These are phyloP conservation scores for Melampsora larici-populina DNA, from an alignment of 1,284 basidiomycete species.

Conservation along the genomic window DNA sequence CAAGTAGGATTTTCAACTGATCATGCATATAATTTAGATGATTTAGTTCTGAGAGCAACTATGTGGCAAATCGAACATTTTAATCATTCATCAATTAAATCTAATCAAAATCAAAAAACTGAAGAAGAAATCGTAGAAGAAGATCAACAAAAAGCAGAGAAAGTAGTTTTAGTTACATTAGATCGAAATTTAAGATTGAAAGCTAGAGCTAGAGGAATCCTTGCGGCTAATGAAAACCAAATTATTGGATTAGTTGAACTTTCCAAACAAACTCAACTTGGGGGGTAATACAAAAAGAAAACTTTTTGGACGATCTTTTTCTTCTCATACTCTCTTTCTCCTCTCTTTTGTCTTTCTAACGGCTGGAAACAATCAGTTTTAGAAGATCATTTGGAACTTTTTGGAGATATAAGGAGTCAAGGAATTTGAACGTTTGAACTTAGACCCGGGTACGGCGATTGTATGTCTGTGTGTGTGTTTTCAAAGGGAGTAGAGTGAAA, in stretches of 20 bases:
- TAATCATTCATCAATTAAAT: constrained; percentile 59
- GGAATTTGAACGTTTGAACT: too few species aligned
- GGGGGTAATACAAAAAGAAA: too few species aligned
- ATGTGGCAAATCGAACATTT: constrained; percentile 91
- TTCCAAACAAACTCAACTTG: background rate
- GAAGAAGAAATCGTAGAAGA: background rate
- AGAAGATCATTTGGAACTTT: too few species aligned
- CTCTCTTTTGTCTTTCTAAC: too few species aligned
- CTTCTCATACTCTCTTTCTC: too few species aligned
- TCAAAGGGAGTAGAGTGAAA: too few species aligned
- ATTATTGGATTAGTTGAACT: constrained; percentile 26
- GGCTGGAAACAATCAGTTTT: too few species aligned
- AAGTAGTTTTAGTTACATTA: constrained; percentile 82
- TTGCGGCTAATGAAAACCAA: constrained; percentile 39
- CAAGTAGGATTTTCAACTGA: constrained; percentile 17
- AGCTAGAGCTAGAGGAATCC: constrained; percentile 36
- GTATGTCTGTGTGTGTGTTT: too few species aligned
- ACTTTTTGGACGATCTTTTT: too few species aligned
- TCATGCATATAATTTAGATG: constrained; percentile 78
- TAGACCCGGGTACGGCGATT: too few species aligned
- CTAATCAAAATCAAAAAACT: background rate
- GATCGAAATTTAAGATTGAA: constrained; percentile 68
- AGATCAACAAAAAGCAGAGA: constrained; percentile 58
- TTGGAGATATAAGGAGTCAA: too few species aligned
- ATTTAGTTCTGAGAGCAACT: constrained; percentile 84